Base-by-base conservation (phyloP, 2,329 filamentous ascomycete species). In the Gaeumannomyces sp. region DNA sequence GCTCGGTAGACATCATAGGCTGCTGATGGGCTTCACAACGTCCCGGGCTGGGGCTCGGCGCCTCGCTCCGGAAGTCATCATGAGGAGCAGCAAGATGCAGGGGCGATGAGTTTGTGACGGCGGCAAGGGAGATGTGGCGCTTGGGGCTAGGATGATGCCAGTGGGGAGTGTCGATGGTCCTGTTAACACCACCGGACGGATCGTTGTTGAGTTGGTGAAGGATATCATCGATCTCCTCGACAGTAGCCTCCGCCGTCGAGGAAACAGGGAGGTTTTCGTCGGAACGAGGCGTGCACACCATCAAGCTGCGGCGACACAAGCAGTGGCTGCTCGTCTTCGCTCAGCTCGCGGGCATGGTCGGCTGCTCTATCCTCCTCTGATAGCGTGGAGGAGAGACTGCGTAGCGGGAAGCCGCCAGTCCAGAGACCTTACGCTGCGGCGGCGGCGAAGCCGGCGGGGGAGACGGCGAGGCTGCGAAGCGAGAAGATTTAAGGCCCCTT, bases 211-310 rank as follows among this genome's bases (percentile, higher is more conserved):
- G 84, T 66, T 95, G 89, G 68, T 89, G 86, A 92, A 98, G 97
- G 63, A 97, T 88, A 59, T 90, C 92, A 78, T 97, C 93, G 71
- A 97, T 93, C 73, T 97, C 93, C 69, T 94, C 89, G 70, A 91
- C 91, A 0, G 88, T 85, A 8, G 79, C 81, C 67, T 81, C 80
- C 27, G 71, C 71, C 8, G 45, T 10, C 22, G 38, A 19, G 19
- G 45, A 53, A n/a, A 53, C 2, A 7, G 22, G 45, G 19, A 22
- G 19, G n/a, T 53, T 53, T 10, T 53, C 45, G n/a, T 53, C 45
- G 4, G n/a, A n/a, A 53, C 7, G 45, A n/a, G 6, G 45, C 22
- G 8, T 53, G 45, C 22, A 7, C 22, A 14, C 8, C 45, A n/a
- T 53, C 45, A 25, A 53, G 19, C 25, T 73, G 65, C 50, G 71